Evolutionary conservation across 2,329 filamentous ascomycete genomes (phyloP).

Genomic region (Fusarium sp.): DNA sequence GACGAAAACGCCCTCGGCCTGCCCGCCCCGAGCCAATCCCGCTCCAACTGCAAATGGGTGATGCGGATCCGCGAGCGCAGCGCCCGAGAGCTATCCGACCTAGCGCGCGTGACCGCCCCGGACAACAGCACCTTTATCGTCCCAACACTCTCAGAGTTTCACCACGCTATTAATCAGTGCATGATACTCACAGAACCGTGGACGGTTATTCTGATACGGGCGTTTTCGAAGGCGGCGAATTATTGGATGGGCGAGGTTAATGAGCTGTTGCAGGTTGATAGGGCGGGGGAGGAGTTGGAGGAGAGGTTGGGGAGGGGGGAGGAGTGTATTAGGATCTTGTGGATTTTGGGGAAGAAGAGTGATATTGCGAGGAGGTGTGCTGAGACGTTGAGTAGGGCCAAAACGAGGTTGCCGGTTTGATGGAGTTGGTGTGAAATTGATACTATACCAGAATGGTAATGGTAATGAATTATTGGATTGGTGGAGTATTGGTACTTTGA

Average conservation of each 20-base stretch:
- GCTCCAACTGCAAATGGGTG: constrained; percentile 47
- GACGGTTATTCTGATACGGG: constrained; percentile 63
- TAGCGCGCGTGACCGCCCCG: constrained; percentile 57
- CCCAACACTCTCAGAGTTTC: constrained; percentile 53
- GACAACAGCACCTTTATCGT: neutral
- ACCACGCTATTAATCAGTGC: constrained; percentile 62
- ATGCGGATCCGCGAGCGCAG: constrained; percentile 54
- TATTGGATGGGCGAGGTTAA: constrained; percentile 48
- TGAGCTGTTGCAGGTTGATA: constrained; percentile 32
- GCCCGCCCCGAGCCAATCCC: constrained; percentile 26
- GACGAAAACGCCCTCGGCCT: constrained; percentile 50
- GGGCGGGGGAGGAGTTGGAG: constrained; percentile 33
- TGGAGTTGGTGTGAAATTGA: neutral
- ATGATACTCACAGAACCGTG: constrained; percentile 67
- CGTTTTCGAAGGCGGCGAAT: constrained; percentile 58
- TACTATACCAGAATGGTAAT: neutral
- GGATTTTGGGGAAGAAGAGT: constrained; percentile 64
- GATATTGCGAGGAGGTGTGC: constrained; percentile 52
- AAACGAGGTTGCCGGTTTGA: neutral
- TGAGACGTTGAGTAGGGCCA: constrained; percentile 19
- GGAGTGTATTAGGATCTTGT: constrained; percentile 61
- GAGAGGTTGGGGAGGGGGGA: constrained; percentile 52
- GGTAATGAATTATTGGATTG: neutral
- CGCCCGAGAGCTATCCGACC: constrained; percentile 56
- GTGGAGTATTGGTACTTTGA: too few species aligned